Conservation (phyloP, 345 rosid genomes). For the Populus nigra region DNA sequence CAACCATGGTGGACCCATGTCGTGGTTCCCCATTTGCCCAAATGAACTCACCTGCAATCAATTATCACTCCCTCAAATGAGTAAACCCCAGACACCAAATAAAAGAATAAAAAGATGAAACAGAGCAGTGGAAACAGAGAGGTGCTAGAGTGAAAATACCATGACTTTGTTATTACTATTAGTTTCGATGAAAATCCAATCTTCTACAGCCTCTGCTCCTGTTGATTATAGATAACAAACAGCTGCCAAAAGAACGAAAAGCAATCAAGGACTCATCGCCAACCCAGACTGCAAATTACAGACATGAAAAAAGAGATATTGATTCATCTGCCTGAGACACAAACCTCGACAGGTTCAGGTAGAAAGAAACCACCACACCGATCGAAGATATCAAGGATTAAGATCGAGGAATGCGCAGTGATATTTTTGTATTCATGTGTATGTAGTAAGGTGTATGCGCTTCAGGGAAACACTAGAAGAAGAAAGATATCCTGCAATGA, state of each 20-base stretch:
- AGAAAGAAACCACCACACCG: background rate
- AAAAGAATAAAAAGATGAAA: background rate
- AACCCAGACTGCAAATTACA: background rate
- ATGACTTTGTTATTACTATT: conserved; percentile 32
- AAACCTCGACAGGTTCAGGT: background rate
- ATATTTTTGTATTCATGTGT: background rate
- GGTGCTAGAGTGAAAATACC: conserved; percentile 22
- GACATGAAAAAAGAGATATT: background rate
- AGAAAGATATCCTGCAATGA: background rate
- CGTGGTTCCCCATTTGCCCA: conserved; percentile 16
- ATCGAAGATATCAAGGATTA: background rate
- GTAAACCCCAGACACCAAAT: background rate
- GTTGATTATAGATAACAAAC: conserved; percentile 23
- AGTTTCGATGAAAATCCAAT: conserved; percentile 9
- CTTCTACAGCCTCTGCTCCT: conserved; percentile 9
- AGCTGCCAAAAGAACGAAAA: conserved; percentile 27
- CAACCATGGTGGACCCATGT: conserved; percentile 65
- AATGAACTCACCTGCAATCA: conserved; percentile 13
- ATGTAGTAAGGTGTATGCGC: background rate
- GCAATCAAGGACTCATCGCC: background rate
- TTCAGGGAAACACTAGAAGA: background rate
- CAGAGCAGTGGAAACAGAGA: background rate
- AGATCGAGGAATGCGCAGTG: background rate
- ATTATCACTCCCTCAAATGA: background rate
- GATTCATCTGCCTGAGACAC: background rate